Conservation (phyloP, 805 yeast genomes). For the Candida awuae region DNA sequence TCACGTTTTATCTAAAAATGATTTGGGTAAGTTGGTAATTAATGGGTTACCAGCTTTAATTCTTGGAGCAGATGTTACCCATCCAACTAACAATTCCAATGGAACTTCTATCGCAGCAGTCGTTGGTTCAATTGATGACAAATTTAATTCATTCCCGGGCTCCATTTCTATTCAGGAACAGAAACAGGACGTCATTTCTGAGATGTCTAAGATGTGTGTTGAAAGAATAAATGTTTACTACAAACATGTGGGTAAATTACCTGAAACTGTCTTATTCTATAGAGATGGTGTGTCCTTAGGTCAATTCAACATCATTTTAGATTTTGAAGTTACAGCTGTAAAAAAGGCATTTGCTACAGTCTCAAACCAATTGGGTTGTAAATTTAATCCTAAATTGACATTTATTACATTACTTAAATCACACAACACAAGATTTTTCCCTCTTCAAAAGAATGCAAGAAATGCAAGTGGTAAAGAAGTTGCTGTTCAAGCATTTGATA, state of each 20-base stretch:
- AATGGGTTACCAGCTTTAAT: slow-evolving; percentile 20
- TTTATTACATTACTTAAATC: slow-evolving; percentile 21
- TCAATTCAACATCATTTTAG: slow-evolving; percentile 24
- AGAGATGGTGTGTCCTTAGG: slow-evolving; percentile 31
- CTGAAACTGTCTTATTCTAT: slow-evolving; percentile 23
- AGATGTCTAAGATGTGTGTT: slow-evolving; percentile 21
- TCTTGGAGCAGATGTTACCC: slow-evolving; percentile 27
- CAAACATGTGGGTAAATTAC: slow-evolving; percentile 18
- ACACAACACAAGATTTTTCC: slow-evolving; percentile 27
- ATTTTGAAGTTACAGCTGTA: slow-evolving; percentile 24
- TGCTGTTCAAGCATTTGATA: slow-evolving; percentile 20
- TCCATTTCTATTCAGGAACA: slow-evolving; percentile 20
- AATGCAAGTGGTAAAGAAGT: slow-evolving; percentile 15
- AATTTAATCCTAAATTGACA: slow-evolving; percentile 25
- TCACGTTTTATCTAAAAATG: slow-evolving; percentile 15
- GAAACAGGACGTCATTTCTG: slow-evolving; percentile 18
- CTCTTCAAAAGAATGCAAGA: slow-evolving; percentile 21
- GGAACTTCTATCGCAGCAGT: slow-evolving; percentile 19
- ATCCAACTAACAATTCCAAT: slow-evolving; percentile 19
- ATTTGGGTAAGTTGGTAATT: slow-evolving; percentile 15
- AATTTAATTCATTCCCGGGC: slow-evolving; percentile 24
- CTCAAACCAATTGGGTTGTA: slow-evolving; percentile 10
- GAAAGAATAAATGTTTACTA: slow-evolving; percentile 19
- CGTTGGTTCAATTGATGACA: slow-evolving; percentile 19
- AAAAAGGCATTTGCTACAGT: slow-evolving; percentile 17